phyloP scores from a whole-genome alignment of 768 basidiomycete genomes.

The Tremella mesenterica region DNA sequence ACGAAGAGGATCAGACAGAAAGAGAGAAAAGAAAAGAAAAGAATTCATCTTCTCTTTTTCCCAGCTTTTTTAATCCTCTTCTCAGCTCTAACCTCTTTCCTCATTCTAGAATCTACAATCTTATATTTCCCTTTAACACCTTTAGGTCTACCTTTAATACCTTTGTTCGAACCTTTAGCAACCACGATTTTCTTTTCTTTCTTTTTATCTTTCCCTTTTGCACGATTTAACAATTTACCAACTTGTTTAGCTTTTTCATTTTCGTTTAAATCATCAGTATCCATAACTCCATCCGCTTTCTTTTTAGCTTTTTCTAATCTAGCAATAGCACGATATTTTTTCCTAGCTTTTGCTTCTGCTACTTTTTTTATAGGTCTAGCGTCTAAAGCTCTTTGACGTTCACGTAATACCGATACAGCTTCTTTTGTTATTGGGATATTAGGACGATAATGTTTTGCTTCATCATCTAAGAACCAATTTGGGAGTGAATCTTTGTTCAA shows the following conservation, averaged over 20 bases:
- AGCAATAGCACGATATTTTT: constrained; percentile 80
- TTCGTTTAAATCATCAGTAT: constrained; percentile 73
- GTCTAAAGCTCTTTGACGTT: constrained; percentile 85
- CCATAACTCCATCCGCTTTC: constrained; percentile 87
- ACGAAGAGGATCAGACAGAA: not conserved
- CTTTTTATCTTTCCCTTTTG: constrained; percentile 49
- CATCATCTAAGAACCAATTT: constrained; percentile 95
- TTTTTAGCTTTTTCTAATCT: constrained; percentile 84
- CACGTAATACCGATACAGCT: constrained; percentile 72
- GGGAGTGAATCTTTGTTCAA: constrained; percentile 88
- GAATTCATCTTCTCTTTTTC: constrained; percentile 45
- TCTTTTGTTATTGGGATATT: constrained; percentile 98
- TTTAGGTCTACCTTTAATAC: constrained; percentile 83
- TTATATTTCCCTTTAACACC: constrained; percentile 91
- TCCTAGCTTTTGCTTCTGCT: constrained; percentile 94
- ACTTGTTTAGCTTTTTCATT: constrained; percentile 89
- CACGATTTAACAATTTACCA: constrained; percentile 66
- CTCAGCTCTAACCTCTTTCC: constrained; percentile 65
- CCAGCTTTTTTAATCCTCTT: constrained; percentile 69
- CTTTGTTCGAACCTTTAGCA: constrained; percentile 80
- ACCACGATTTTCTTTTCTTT: constrained; percentile 75
- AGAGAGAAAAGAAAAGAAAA: not conserved
- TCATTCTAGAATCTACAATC: constrained; percentile 91
- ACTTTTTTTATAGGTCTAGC: constrained; percentile 98
- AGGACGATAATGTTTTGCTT: constrained; percentile 80